Percentiles rank a stretch among this genome's conserved stretches.
Evolutionary conservation across 371 early-diverging fungal species (phyloP).

Genomic region (Thermomucor indicae-seudaticae): DNA sequence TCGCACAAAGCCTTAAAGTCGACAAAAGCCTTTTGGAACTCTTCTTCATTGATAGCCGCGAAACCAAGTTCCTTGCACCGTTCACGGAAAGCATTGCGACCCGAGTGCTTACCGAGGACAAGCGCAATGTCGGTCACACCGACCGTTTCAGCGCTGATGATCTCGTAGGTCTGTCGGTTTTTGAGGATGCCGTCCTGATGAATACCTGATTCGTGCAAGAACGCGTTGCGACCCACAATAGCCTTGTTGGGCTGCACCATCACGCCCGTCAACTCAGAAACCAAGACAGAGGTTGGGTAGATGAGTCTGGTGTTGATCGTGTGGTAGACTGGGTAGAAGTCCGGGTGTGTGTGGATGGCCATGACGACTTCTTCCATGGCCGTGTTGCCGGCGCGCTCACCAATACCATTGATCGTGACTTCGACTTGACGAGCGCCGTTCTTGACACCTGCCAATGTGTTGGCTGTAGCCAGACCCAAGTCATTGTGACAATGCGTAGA

Average conservation of each 20-base stretch:
- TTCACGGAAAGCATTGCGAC: conserved; percentile 87
- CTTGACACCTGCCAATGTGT: conserved; percentile 84
- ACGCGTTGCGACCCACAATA: conserved; percentile 96
- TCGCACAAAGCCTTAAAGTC: conserved; percentile 91
- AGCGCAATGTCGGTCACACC: conserved; percentile 82
- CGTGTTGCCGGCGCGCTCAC: conserved; percentile 98
- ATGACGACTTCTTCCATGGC: conserved; percentile 94
- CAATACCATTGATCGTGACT: conserved; percentile 96
- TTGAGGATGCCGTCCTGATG: conserved; percentile 98
- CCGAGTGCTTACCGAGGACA: conserved; percentile 95
- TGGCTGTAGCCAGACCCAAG: conserved; percentile 95
- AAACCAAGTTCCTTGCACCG: conserved; percentile 82
- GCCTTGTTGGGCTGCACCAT: conserved; percentile 95
- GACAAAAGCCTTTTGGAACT: conserved; percentile 78
- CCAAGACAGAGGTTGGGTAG: conserved; percentile 84
- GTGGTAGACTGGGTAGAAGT: conserved; percentile 78
- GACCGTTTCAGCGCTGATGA: conserved; percentile 88
- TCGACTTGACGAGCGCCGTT: conserved; percentile 96
- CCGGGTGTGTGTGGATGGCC: conserved; percentile 89
- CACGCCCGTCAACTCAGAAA: conserved; percentile 89
- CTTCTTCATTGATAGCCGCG: conserved; percentile 52
- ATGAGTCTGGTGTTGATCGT: conserved; percentile 87
- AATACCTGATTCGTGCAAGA: conserved; percentile 95
- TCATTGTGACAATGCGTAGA: conserved; percentile 98
- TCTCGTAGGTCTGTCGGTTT: conserved; percentile 92